phyloP scores from a whole-genome alignment of 2,329 filamentous ascomycete species.

The Talaromyces verruculosus region DNA sequence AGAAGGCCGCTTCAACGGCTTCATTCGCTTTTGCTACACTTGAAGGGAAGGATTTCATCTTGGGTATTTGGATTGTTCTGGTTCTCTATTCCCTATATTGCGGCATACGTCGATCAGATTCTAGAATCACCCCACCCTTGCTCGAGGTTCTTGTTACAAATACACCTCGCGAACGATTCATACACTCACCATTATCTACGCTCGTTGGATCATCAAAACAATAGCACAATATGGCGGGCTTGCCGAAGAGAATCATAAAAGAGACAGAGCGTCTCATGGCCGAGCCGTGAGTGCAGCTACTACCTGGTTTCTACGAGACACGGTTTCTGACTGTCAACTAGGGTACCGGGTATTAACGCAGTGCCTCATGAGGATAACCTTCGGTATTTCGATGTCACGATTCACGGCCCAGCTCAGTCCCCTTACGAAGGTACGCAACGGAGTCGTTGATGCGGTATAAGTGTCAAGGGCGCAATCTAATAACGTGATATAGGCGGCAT shows the following conservation, averaged over 20 bases:
- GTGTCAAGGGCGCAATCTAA: background rate
- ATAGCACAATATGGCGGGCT: constrained; percentile 52
- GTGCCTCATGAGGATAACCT: constrained; percentile 96
- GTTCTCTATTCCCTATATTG: background rate
- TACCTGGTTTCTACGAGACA: constrained; percentile 4
- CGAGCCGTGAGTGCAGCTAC: constrained; percentile 73
- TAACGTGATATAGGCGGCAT: constrained; percentile 61
- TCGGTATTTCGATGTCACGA: constrained; percentile 96
- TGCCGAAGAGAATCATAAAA: constrained; percentile 97
- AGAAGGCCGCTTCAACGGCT: constrained; percentile 12
- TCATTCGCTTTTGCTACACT: background rate
- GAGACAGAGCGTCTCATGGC: constrained; percentile 97
- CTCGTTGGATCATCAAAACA: background rate
- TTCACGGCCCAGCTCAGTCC: constrained; percentile 86
- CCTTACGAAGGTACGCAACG: constrained; percentile 79
- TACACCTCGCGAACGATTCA: background rate
- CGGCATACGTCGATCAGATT: background rate
- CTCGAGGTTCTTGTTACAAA: background rate
- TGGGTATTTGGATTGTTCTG: background rate
- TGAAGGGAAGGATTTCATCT: background rate
- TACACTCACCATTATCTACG: background rate
- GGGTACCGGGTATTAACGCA: constrained; percentile 93
- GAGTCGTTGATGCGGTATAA: background rate
- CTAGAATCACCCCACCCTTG: background rate
- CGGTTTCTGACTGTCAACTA: constrained; percentile 40